Evolutionary conservation across 352 stramenopile genomes (phyloP).

Genomic region (Pythium volutum): DNA sequence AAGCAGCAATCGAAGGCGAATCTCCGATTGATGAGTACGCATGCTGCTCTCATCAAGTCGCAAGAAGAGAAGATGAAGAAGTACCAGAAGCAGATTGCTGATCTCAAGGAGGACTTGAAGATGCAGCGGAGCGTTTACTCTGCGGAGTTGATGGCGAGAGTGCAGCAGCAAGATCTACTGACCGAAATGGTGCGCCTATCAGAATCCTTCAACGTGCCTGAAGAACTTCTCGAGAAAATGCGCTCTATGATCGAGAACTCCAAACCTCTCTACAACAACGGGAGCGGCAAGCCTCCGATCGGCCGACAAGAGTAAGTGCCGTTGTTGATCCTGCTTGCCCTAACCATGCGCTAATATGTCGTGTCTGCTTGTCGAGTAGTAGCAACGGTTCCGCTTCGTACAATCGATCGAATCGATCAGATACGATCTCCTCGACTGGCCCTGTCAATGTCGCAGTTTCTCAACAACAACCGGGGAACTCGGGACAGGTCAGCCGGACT

Average conservation of each 20-base stretch:
- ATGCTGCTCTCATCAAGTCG: conserved; percentile 81
- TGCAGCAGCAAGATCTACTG: conserved; percentile 50
- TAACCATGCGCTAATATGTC: neutral
- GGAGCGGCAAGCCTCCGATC: conserved; percentile 15
- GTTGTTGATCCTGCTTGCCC: neutral
- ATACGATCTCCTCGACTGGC: conserved; percentile 59
- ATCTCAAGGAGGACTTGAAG: conserved; percentile 79
- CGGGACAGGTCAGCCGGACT: conserved; percentile 15
- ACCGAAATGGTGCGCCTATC: conserved; percentile 50
- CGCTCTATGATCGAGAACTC: conserved; percentile 45
- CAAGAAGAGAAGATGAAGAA: conserved; percentile 91
- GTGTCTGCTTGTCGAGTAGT: conserved; percentile 2
- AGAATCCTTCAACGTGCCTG: conserved; percentile 49
- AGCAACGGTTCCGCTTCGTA: conserved; percentile 15
- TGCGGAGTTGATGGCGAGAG: conserved; percentile 67
- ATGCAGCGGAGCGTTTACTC: conserved; percentile 82
- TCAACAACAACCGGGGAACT: conserved; percentile 23
- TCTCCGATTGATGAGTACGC: conserved; percentile 85
- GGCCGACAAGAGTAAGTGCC: conserved; percentile 24
- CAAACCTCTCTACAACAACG: conserved; percentile 30
- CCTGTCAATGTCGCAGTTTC: conserved; percentile 61
- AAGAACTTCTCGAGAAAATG: conserved; percentile 51
- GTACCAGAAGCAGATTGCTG: conserved; percentile 81
- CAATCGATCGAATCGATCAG: conserved; percentile 52
- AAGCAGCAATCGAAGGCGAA: conserved; percentile 93